A percentile compares a stretch with the other conserved stretches of the same genome.
Evolutionary conservation across 441 rosid genomes (phyloP).

Genomic region (Cnidoscolus chayamansa): DNA sequence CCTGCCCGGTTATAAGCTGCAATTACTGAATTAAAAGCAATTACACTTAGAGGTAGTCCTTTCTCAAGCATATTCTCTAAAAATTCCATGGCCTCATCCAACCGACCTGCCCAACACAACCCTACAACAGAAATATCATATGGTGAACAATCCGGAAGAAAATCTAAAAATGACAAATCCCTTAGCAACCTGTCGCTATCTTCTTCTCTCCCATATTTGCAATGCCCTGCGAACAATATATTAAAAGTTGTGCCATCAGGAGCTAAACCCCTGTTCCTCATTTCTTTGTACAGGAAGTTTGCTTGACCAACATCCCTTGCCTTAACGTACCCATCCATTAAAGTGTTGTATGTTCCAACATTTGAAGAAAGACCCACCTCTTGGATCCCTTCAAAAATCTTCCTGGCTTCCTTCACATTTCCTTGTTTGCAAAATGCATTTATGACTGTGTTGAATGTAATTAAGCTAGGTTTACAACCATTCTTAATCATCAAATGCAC

Average conservation of each 20-base stretch:
- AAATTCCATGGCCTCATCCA: slow-evolving; percentile 50
- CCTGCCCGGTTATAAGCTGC: slow-evolving; percentile 57
- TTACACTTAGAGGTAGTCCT: slow-evolving; percentile 49
- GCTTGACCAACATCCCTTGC: slow-evolving; percentile 56
- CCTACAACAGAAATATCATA: slow-evolving; percentile 52
- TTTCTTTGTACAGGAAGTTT: slow-evolving; percentile 48
- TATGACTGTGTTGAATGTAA: slow-evolving; percentile 48
- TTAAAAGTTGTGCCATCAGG: slow-evolving; percentile 68
- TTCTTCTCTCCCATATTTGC: slow-evolving; percentile 51
- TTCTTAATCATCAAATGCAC: slow-evolving; percentile 49
- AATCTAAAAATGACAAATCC: slow-evolving; percentile 33
- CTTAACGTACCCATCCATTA: slow-evolving; percentile 70
- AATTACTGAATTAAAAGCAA: slow-evolving; percentile 62
- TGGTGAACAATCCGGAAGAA: slow-evolving; percentile 37
- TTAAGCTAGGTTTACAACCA: slow-evolving; percentile 50
- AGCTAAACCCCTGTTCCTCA: slow-evolving; percentile 46
- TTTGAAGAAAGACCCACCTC: slow-evolving; percentile 44
- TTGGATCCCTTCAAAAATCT: slow-evolving; percentile 45
- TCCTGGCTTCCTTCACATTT: slow-evolving; percentile 51
- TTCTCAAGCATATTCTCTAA: slow-evolving; percentile 51
- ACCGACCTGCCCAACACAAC: slow-evolving; percentile 59
- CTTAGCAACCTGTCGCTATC: slow-evolving; percentile 46
- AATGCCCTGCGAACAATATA: slow-evolving; percentile 56
- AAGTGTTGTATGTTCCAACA: slow-evolving; percentile 47
- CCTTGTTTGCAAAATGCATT: slow-evolving; percentile 57